Conservation (phyloP, 768 basidiomycete species). For the Agaricus sinodeliciosus region DNA sequence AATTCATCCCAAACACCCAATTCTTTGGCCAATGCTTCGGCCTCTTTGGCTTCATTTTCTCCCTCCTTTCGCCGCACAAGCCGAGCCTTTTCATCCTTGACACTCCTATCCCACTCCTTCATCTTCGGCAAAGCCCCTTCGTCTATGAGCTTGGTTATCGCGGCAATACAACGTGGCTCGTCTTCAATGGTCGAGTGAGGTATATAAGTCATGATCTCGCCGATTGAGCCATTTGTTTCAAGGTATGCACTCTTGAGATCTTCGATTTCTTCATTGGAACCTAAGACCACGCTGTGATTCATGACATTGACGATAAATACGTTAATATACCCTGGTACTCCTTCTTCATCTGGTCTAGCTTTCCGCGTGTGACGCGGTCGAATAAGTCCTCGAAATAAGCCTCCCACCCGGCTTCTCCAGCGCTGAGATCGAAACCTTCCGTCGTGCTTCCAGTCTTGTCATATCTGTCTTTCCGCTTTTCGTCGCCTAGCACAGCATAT, state of each 20-base stretch:
- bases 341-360: slow-evolving; percentile 89
- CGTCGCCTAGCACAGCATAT: slow-evolving; percentile 82
- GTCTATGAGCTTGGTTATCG: slow-evolving; percentile 62
- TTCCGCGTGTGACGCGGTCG: slow-evolving; percentile 77
- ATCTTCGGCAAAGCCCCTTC: slow-evolving; percentile 50
- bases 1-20: slow-evolving; percentile 95
- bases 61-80: slow-evolving; percentile 68
- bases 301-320: background rate
- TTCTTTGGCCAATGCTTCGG: slow-evolving; percentile 77
- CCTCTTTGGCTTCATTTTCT: slow-evolving; percentile 77
- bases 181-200: slow-evolving; percentile 83
- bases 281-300: slow-evolving; percentile 32
- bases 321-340: slow-evolving; percentile 78
- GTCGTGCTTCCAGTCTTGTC: slow-evolving; percentile 83
- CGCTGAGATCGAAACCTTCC: slow-evolving; percentile 64
- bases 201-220: slow-evolving; percentile 75
- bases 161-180: slow-evolving; percentile 73
- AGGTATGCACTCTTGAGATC: slow-evolving; percentile 76
- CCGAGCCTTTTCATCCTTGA: slow-evolving; percentile 76
- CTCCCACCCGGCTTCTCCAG: slow-evolving; percentile 88
- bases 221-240: slow-evolving; percentile 67
- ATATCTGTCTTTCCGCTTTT: slow-evolving; percentile 67
- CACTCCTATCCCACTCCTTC: slow-evolving; percentile 59
- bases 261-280: slow-evolving; percentile 75
- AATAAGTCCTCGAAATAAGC: slow-evolving; percentile 91